Conservation (phyloP, 1,284 basidiomycete genomes). For the Rhodotorula mucilaginosa region DNA sequence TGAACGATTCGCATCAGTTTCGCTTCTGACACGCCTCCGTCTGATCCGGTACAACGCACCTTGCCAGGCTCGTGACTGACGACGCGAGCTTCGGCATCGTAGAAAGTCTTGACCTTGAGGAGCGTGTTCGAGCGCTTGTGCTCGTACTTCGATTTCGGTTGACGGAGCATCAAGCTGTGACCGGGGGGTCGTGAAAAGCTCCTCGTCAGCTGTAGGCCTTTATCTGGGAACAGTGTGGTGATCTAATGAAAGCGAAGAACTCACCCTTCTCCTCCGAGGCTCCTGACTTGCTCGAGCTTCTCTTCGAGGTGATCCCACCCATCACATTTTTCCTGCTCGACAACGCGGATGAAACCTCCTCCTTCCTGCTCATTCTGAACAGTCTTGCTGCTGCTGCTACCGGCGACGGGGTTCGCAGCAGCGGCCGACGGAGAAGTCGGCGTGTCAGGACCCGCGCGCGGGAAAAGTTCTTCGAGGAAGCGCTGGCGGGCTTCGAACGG, state of each 20-base stretch:
- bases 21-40: too few species aligned
- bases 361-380: constrained; percentile 59
- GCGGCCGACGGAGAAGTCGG: background rate
- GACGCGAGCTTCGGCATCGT: constrained; percentile 65
- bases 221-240: background rate
- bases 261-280: constrained; percentile 60
- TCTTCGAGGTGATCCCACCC: constrained; percentile 58
- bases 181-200: background rate
- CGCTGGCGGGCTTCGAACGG: constrained; percentile 61
- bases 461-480: constrained; percentile 52
- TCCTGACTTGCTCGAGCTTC: constrained; percentile 59
- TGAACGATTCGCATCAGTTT: background rate
- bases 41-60: constrained; percentile 7
- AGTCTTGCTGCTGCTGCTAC: constrained; percentile 42
- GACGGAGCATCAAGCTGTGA: constrained; percentile 59
- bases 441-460: constrained; percentile 34
- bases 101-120: constrained; percentile 67
- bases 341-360: constrained; percentile 54
- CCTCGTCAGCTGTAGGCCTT: background rate
- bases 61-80: constrained; percentile 61
- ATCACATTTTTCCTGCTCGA: constrained; percentile 58
- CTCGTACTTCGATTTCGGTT: constrained; percentile 58
- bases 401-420: background rate
- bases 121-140: constrained; percentile 57
- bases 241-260: background rate